Conservation (phyloP, 2,329 filamentous ascomycete species). For the Aureobasidium zeae region DNA sequence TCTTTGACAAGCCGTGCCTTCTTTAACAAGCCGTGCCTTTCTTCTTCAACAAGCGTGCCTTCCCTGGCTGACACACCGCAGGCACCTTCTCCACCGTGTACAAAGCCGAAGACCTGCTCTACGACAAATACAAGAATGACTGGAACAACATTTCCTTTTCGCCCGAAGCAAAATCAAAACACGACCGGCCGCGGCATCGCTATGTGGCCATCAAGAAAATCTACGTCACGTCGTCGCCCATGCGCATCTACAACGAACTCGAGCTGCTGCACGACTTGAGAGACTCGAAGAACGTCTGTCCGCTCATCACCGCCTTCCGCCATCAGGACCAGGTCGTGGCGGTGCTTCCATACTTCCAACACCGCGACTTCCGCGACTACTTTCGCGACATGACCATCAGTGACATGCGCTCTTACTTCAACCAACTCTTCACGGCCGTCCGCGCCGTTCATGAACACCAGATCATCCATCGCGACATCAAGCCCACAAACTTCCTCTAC, state of each 20-base stretch:
- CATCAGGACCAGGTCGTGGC: slow-evolving; percentile 90
- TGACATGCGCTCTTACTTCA: slow-evolving; percentile 85
- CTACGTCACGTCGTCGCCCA: slow-evolving; percentile 92
- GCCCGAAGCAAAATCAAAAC: slow-evolving; percentile 51
- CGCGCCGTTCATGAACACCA: slow-evolving; percentile 70
- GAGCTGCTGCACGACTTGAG: slow-evolving; percentile 84
- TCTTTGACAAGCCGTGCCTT: not conserved
- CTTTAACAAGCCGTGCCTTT: not conserved
- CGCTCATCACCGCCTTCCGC: slow-evolving; percentile 93
- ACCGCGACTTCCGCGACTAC: slow-evolving; percentile 89
- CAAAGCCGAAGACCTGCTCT: slow-evolving; percentile 89
- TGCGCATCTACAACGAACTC: slow-evolving; percentile 90
- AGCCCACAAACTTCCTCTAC: slow-evolving; percentile 96
- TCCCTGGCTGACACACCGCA: slow-evolving; percentile 29
- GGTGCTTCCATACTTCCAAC: slow-evolving; percentile 88
- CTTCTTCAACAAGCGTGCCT: not conserved
- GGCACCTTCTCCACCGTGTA: slow-evolving; percentile 98
- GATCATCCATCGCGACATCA: slow-evolving; percentile 93
- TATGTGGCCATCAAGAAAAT: slow-evolving; percentile 99
- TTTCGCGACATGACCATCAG: slow-evolving; percentile 79
- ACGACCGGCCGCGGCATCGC: slow-evolving; percentile 45
- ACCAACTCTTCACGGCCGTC: slow-evolving; percentile 77
- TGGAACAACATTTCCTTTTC: slow-evolving; percentile 62
- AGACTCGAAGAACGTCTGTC: slow-evolving; percentile 76
- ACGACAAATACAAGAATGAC: slow-evolving; percentile 71